Conservation (phyloP, 768 basidiomycete genomes). For the Leccinum rimulosum region DNA sequence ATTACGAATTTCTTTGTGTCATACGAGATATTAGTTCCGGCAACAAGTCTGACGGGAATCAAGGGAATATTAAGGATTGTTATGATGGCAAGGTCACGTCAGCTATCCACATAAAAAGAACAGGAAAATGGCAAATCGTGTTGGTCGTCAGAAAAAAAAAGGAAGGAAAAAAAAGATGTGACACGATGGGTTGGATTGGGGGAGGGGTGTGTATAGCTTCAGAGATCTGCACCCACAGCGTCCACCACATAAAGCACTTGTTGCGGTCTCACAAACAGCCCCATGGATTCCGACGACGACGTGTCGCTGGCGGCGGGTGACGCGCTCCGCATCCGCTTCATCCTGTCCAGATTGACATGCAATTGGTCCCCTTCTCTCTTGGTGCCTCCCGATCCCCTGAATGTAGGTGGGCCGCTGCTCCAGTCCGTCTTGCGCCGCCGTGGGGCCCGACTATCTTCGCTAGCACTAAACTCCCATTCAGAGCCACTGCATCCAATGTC, state of each 20-base stretch:
- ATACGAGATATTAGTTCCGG: slow-evolving; percentile 25
- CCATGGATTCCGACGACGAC: slow-evolving; percentile 61
- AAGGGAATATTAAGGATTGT: slow-evolving; percentile 10
- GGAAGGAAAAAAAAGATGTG: not conserved
- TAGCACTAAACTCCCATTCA: slow-evolving; percentile 63
- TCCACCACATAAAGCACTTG: slow-evolving; percentile 87
- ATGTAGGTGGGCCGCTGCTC: slow-evolving; percentile 33
- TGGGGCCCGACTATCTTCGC: slow-evolving; percentile 37
- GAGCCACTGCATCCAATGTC: slow-evolving; percentile 59
- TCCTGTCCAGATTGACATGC: slow-evolving; percentile 35
- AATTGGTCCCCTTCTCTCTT: slow-evolving; percentile 62
- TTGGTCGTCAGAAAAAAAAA: slow-evolving; percentile 11
- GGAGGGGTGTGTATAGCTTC: slow-evolving; percentile 15
- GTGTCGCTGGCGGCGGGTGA: slow-evolving; percentile 64
- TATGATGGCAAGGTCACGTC: slow-evolving; percentile 12
- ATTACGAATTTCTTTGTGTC: slow-evolving; percentile 21
- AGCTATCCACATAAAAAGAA: slow-evolving; percentile 9
- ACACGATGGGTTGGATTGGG: not conserved
- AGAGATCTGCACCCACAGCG: slow-evolving; percentile 68
- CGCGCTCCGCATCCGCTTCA: slow-evolving; percentile 62
- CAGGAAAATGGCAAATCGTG: not conserved
- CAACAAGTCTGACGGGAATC: slow-evolving; percentile 12
- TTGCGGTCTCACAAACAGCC: slow-evolving; percentile 81
- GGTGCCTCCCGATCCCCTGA: slow-evolving; percentile 32
- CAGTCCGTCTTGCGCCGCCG: slow-evolving; percentile 25